Percentiles rank a stretch among this genome's conserved stretches.
These are phyloP conservation scores for Ustilago trichophora DNA, from an alignment of 1,284 basidiomycete species.

Conservation along the genomic window DNA sequence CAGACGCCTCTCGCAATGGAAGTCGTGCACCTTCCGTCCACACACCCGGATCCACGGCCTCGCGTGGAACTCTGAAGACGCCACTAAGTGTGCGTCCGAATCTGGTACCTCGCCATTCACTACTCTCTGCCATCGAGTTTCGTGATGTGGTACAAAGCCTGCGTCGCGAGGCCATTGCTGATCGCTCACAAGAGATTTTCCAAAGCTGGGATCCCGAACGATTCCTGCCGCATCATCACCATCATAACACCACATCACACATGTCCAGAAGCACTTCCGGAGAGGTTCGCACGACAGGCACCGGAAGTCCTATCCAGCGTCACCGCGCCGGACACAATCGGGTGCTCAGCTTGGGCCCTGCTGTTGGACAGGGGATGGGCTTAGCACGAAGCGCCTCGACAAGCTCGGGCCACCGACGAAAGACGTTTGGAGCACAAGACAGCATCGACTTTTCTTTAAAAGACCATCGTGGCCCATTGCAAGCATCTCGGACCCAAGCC, in stretches of 20 bases:
- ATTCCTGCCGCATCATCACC: constrained; percentile 51
- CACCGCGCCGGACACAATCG: constrained; percentile 22
- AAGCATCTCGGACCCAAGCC: neutral
- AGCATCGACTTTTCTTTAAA: neutral
- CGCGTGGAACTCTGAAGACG: constrained; percentile 8
- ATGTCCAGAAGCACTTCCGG: constrained; percentile 20
- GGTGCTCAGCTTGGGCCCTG: constrained; percentile 24
- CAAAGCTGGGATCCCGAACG: constrained; percentile 56
- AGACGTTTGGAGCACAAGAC: constrained; percentile 27
- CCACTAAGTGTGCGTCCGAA: constrained; percentile 29
- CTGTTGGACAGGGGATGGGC: constrained; percentile 1
- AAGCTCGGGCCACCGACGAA: constrained; percentile 17
- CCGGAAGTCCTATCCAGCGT: constrained; percentile 8
- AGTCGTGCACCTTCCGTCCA: constrained; percentile 27
- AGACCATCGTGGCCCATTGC: no score
- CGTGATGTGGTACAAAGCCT: constrained; percentile 85
- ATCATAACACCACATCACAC: constrained; percentile 13
- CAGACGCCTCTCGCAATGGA: constrained; percentile 6
- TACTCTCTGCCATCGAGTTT: constrained; percentile 92
- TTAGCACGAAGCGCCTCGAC: constrained; percentile 19
- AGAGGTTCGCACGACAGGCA: neutral
- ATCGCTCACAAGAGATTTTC: constrained; percentile 54
- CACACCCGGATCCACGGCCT: constrained; percentile 25
- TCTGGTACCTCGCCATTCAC: constrained; percentile 70
- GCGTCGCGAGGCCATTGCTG: constrained; percentile 68